Percentiles rank a stretch among this genome's conserved stretches.
Conservation (phyloP, 345 rosid genomes). For the Sonneratia caseolaris region DNA sequence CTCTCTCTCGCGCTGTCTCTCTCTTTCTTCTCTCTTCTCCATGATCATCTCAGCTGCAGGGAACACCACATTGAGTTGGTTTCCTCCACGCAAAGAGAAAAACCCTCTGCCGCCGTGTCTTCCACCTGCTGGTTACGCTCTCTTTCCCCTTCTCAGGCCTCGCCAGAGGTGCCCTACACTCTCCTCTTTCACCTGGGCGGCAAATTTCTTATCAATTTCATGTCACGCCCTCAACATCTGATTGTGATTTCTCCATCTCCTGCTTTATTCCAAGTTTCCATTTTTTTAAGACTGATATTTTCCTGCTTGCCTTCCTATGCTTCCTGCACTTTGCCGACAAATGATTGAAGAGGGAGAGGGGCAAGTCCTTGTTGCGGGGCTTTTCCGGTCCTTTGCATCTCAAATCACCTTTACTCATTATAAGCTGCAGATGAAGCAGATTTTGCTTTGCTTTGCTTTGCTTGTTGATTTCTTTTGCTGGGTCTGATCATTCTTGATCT, state of each 20-base stretch:
- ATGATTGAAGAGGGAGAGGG: not conserved
- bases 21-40: not conserved
- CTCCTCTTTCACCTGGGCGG: not conserved
- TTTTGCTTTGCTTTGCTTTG: not conserved
- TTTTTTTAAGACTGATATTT: not conserved
- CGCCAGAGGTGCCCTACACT: not conserved
- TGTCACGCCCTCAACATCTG: not conserved
- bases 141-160: not conserved
- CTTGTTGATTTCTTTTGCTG: conserved; percentile 1
- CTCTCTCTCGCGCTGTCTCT: conserved; percentile 2
- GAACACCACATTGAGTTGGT: conserved; percentile 12
- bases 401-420: conserved; percentile 9
- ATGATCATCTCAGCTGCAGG: not conserved
- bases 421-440: not conserved
- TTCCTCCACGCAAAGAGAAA: conserved; percentile 22
- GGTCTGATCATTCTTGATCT: conserved; percentile 21
- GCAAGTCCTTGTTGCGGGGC: conserved; percentile 4
- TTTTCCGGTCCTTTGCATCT: conserved; percentile 7
- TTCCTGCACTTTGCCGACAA: conserved; percentile 12
- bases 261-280: not conserved
- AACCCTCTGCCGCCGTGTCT: not conserved
- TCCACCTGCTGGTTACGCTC: not conserved
- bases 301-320: conserved; percentile 7
- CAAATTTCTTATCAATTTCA: not conserved
- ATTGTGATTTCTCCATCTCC: not conserved